phyloP scores from a whole-genome alignment of 192 early-diverging fungal genomes.

The Polychytrium aggregatum region DNA sequence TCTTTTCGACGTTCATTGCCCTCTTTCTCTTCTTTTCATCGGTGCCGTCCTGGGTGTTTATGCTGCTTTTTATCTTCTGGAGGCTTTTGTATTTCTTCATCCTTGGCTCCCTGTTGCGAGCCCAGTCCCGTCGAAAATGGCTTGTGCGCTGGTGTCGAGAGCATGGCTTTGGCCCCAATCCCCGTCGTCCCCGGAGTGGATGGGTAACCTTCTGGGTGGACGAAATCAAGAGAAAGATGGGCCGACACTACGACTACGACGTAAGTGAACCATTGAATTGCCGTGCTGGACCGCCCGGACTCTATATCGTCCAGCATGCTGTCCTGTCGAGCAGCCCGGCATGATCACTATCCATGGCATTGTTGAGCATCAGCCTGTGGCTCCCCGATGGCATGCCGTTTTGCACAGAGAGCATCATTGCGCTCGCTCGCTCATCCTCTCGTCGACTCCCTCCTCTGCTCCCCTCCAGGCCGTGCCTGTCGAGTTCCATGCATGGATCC shows the following conservation, averaged over 20 bases:
- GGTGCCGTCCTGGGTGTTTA: constrained; percentile 44
- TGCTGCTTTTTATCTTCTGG: constrained; percentile 77
- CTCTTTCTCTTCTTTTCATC: constrained; percentile 59
- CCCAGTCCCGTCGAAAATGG: constrained; percentile 28
- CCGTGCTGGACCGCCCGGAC: no score
- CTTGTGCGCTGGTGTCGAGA: constrained; percentile 49
- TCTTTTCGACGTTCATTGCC: constrained; percentile 47
- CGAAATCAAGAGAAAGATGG: constrained; percentile 23
- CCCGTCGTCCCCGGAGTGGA: constrained; percentile 6
- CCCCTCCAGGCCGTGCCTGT: constrained; percentile 66
- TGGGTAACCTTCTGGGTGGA: constrained; percentile 22
- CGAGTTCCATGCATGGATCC: constrained; percentile 94
- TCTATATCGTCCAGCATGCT: no score
- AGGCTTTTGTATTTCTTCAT: constrained; percentile 75
- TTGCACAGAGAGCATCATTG: no score
- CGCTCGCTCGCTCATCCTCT: no score
- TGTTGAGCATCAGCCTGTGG: no score
- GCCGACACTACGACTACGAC: constrained; percentile 15
- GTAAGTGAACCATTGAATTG: no score
- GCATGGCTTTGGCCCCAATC: constrained; percentile 39
- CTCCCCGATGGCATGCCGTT: no score
- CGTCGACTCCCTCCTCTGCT: no score
- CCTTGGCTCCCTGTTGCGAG: constrained; percentile 71
- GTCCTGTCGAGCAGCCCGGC: no score
- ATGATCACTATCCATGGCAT: no score